A percentile compares a stretch with the other conserved stretches of the same genome.
These are phyloP conservation scores for Xylariaceae sp. DNA, from an alignment of 2,329 filamentous ascomycete genomes.

Conservation along the genomic window DNA sequence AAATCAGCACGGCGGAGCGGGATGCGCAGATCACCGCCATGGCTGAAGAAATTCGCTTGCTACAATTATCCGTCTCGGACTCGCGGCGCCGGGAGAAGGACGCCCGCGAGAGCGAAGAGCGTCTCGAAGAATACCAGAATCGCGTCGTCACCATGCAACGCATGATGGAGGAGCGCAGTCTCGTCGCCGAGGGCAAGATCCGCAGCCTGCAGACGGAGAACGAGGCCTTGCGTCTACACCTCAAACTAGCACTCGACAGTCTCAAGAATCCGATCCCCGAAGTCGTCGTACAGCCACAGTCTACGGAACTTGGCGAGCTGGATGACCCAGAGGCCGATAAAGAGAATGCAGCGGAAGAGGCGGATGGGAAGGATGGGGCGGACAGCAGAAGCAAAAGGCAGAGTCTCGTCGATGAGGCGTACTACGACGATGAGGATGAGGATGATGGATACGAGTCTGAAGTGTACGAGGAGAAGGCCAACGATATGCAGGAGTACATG, in stretches of 20 bases:
- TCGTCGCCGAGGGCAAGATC: conserved; percentile 94
- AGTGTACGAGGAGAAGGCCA: conserved; percentile 58
- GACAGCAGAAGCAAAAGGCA: conserved; percentile 40
- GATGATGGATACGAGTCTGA: conserved; percentile 50
- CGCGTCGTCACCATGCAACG: conserved; percentile 90
- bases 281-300: conserved; percentile 47
- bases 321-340: conserved; percentile 40
- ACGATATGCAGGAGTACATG: conserved; percentile 83
- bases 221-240: conserved; percentile 83
- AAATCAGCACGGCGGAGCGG: conserved; percentile 87
- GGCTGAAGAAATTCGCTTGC: conserved; percentile 87
- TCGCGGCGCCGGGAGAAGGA: conserved; percentile 74
- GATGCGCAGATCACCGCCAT: conserved; percentile 94
- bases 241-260: conserved; percentile 84
- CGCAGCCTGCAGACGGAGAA: conserved; percentile 88
- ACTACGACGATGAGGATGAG: conserved; percentile 62
- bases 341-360: conserved; percentile 39
- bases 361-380: conserved; percentile 42
- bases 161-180: conserved; percentile 91
- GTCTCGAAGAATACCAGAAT: conserved; percentile 91
- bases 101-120: conserved; percentile 74
- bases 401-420: conserved; percentile 59
- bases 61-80: conserved; percentile 79
- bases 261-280: conserved; percentile 88
- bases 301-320: conserved; percentile 35